Evolutionary conservation across 169 alveolate genomes (phyloP).

Genomic region (Plasmodium fragile): DNA sequence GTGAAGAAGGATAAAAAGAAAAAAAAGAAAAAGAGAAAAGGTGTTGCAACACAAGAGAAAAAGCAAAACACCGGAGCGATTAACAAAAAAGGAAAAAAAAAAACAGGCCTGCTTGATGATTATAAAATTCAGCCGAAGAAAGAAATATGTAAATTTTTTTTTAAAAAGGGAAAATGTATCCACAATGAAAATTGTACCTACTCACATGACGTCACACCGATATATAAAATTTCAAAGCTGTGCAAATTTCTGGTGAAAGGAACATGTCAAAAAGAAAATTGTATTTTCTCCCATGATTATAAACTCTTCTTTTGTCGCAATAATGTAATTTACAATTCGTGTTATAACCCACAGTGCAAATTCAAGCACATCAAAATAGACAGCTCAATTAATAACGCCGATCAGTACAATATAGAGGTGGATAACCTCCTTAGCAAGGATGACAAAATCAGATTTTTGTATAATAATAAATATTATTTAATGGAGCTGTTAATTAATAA

Average conservation of each 20-base stretch:
- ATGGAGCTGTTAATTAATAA: conserved; percentile 72
- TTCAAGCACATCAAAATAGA: conserved; percentile 80
- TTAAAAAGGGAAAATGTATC: conserved; percentile 80
- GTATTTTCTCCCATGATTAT: conserved; percentile 85
- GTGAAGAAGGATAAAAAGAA: conserved; percentile 17
- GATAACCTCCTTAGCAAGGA: conserved; percentile 79
- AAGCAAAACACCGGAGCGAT: background rate
- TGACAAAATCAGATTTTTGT: conserved; percentile 83
- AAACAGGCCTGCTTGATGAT: conserved; percentile 11
- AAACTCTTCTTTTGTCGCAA: conserved; percentile 82
- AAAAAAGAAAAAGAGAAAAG: conserved; percentile 16
- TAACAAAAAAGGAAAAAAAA: background rate
- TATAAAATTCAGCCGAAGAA: conserved; percentile 17
- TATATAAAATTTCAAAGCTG: conserved; percentile 83
- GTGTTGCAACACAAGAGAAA: background rate
- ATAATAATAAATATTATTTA: conserved; percentile 84
- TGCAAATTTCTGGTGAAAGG: conserved; percentile 82
- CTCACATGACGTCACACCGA: conserved; percentile 87
- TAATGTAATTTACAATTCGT: conserved; percentile 76
- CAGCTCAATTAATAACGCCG: conserved; percentile 13
- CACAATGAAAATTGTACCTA: conserved; percentile 81
- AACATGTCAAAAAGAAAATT: conserved; percentile 77
- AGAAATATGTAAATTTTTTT: conserved; percentile 82
- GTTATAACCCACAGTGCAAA: conserved; percentile 78
- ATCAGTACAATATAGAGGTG: conserved; percentile 46